Evolutionary conservation across 441 rosid species (phyloP), one percentile per base, ranked within the genome.

Genomic region (Populus tomentosa): DNA sequence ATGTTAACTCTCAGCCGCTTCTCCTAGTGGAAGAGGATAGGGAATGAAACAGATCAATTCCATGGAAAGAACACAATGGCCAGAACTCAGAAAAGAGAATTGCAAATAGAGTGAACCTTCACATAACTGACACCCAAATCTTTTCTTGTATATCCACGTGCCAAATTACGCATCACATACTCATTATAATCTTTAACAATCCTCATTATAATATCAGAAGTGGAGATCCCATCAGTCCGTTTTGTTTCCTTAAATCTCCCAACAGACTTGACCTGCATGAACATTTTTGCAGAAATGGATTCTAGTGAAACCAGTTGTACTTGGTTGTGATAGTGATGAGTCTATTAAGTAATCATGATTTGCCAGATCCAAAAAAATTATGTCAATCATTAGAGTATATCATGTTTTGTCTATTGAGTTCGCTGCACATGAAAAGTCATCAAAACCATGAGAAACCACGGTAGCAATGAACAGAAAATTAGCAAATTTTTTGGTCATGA

Each of bases 121-220:
- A 94, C 98, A 71, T 85, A 94, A 90, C 97, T 94, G 77, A 94
- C 94, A 75, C 94, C 93, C 2, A 94, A 90, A 21, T 94, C 98
- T 81, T 94, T 89, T 84, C 97, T 89, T 56, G 96, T 82, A 82
- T 94, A 94, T 53, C 98, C 98, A 40, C 97, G 86, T 32, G 87
- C 97, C 81, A 94, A 78, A 81, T 94, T 94, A 77, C 95, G 91
- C 90, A 90, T 72, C 75, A 90, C 98, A 77, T 92, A 94, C 82
- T 94, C 91, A 59, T 94, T 94, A 79, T 92, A 92, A 67, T 94
- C 98, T 83, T 92, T 94, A 40, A 91, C 92, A 46, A 94, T 94
- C 76, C 97, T 90, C 97, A 92, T 92, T 71, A 94, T 90, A 65
- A 94, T 80, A 68, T 94, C 98, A 10, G 98, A 94, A 28, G 96